Base-by-base conservation (phyloP, 2,329 filamentous ascomycete genomes). In the Colletotrichum scovillei region DNA sequence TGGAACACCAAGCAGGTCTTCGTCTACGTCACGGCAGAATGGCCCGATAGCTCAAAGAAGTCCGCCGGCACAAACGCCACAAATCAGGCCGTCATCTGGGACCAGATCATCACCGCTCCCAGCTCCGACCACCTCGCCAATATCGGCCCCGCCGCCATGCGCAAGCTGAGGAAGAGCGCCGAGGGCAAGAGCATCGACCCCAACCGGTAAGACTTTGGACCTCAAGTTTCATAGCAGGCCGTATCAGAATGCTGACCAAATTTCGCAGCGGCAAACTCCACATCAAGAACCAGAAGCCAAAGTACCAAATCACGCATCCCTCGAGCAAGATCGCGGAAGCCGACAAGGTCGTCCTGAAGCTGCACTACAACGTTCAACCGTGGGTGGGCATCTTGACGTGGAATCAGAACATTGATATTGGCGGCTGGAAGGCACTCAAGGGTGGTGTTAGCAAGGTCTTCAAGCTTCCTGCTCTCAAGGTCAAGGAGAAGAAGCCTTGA, bases 1-100 rank as follows among this genome's bases (percentile, higher is more conserved):
- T 99, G 96, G 97, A 99, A 99, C 88, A 99, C 97, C 24, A 99
- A 99, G 84, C 94, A 98, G 85, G 86, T 99, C 79, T 99, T 98
- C 85, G 92, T 98, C 82, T 99, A 98, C 86, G 92, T 99, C 72
- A 96, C 95, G 68, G 96, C 96, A 67, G 92, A 92, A 78, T 93
- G 91, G 91, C 86, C 88, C 30, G 78, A 79, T 56, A 72, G 80
- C 63, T 79, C 79, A 63, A 75, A 75, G 53, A 77, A 82, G 32
- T 77, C 78, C 49, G 79, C 75, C 42, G 77, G 75, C 64, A 76
- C 77, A 70, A 85, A 84, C 76, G 81, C 78, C 69, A 86, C 85
- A 75, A 93, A 93, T 84, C 89, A 95, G 84, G 94, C 94, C 78
- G 93, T 98, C 75, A 96, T 99, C 85, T 98, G 96, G 97, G 96